These are phyloP conservation scores for Plenodomus lindquistii DNA, from an alignment of 2,329 filamentous ascomycete genomes.

Conservation along the genomic window DNA sequence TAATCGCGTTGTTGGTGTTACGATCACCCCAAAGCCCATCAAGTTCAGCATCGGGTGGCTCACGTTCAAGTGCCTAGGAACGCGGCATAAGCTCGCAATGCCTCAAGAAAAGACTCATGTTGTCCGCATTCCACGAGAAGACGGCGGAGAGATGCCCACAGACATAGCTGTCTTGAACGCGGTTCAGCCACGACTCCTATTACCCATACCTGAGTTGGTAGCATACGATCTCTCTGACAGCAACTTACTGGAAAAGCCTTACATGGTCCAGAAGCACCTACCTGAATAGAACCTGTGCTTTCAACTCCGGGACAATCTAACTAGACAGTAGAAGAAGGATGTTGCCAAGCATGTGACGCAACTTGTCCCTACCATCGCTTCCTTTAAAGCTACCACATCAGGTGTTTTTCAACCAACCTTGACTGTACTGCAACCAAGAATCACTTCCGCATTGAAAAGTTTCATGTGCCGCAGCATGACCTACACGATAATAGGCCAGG, in stretches of 20 bases:
- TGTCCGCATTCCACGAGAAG: slow-evolving; percentile 9
- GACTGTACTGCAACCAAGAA: neutral
- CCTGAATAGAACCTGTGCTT: slow-evolving; percentile 5
- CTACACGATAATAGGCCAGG: neutral
- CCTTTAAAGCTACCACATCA: neutral
- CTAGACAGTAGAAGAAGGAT: slow-evolving; percentile 6
- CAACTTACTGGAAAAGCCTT: slow-evolving; percentile 7
- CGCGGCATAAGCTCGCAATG: neutral
- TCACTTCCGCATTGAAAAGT: slow-evolving; percentile 2
- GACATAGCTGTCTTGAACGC: slow-evolving; percentile 2
- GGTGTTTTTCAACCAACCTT: neutral
- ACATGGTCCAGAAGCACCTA: slow-evolving; percentile 14
- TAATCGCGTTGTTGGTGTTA: slow-evolving; percentile 26
- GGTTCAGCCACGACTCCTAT: neutral
- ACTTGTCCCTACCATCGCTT: slow-evolving; percentile 1
- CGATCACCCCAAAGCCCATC: neutral
- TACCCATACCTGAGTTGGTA: slow-evolving; percentile 8
- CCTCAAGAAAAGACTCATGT: slow-evolving; percentile 1
- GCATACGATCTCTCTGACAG: neutral
- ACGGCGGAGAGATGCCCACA: neutral
- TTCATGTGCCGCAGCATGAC: neutral
- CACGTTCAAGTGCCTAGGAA: neutral
- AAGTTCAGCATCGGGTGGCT: neutral
- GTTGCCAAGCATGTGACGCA: slow-evolving; percentile 2
- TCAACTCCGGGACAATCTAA: slow-evolving; percentile 3